phyloP scores from a whole-genome alignment of 2,329 filamentous ascomycete species.

The Aspergillus intermedius region DNA sequence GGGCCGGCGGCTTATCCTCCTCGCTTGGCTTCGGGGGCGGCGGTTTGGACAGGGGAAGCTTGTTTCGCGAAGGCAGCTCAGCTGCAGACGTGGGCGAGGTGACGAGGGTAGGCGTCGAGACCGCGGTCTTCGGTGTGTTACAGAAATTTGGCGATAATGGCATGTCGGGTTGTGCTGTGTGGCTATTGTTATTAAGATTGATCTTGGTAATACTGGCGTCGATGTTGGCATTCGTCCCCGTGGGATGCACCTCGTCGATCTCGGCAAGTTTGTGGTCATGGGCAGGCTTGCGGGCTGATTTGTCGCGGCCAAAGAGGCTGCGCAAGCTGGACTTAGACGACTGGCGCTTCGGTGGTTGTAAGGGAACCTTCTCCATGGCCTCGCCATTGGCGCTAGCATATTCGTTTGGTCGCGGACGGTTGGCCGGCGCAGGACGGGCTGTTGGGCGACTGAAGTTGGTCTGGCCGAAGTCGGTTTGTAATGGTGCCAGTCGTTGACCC shows the following conservation, averaged over 20 bases:
- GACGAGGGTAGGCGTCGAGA: slow-evolving; percentile 17
- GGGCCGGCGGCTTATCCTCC: slow-evolving; percentile 17
- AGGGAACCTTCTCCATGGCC: slow-evolving; percentile 24
- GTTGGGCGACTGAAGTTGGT: slow-evolving; percentile 26
- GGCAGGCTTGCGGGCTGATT: slow-evolving; percentile 21
- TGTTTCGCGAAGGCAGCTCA: slow-evolving; percentile 3
- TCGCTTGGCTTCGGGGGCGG: slow-evolving; percentile 13
- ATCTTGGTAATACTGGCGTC: not conserved
- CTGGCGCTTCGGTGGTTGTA: slow-evolving; percentile 28
- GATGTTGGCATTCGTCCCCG: not conserved
- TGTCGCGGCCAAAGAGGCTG: slow-evolving; percentile 32
- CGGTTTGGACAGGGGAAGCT: not conserved
- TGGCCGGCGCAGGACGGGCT: slow-evolving; percentile 17
- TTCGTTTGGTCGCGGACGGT: slow-evolving; percentile 27
- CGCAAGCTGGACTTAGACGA: slow-evolving; percentile 33
- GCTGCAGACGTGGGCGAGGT: slow-evolving; percentile 18
- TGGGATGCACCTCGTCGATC: slow-evolving; percentile 24
- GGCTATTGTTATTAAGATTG: slow-evolving; percentile 1
- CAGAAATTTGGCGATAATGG: slow-evolving; percentile 21
- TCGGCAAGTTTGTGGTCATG: slow-evolving; percentile 25
- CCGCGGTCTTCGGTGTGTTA: slow-evolving; percentile 20
- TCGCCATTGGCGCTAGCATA: slow-evolving; percentile 20
- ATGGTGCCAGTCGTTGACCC: slow-evolving; percentile 29
- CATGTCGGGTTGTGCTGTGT: slow-evolving; percentile 9
- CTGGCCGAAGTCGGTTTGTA: slow-evolving; percentile 22